phyloP scores from a whole-genome alignment of 2,329 filamentous ascomycete genomes.

The Ophiostoma sp. region DNA sequence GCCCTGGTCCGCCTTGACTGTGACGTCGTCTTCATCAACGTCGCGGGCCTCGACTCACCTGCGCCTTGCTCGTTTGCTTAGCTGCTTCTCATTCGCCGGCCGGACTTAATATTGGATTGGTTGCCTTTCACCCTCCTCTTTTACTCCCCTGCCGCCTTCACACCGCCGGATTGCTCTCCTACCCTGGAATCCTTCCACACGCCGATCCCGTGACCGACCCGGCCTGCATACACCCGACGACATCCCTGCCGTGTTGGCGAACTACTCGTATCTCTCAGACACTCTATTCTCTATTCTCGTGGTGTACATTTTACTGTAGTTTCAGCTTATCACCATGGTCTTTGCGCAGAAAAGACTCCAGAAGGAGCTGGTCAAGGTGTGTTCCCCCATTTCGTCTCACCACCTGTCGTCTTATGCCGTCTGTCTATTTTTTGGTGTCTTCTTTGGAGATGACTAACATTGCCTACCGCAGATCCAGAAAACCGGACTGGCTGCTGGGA shows the following conservation, averaged over 20 bases:
- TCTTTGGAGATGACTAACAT: background rate
- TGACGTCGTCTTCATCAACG: background rate
- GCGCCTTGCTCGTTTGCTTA: background rate
- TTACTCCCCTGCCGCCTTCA: background rate
- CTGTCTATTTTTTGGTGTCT: background rate
- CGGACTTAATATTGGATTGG: background rate
- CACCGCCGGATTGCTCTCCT: background rate
- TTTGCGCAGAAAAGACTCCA: conserved; percentile 49
- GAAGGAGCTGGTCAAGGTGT: conserved; percentile 57
- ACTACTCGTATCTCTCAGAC: background rate
- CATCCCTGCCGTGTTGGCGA: background rate
- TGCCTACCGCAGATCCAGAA: conserved; percentile 45
- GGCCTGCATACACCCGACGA: background rate
- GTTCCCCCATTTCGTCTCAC: conserved; percentile 12
- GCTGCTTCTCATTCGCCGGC: background rate
- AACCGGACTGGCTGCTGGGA: conserved; percentile 57
- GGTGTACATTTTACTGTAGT: background rate
- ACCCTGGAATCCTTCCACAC: background rate
- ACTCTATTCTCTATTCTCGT: background rate
- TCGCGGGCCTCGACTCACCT: background rate
- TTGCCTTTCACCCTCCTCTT: background rate
- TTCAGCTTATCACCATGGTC: conserved; percentile 27
- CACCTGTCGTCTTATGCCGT: background rate
- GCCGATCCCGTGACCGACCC: conserved; percentile 7
- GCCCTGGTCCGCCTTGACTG: background rate